Evolutionary conservation across 2,329 filamentous ascomycete genomes (phyloP), one percentile per base, ranked within the genome.

Genomic region (Pleurostoma richardsiae): DNA sequence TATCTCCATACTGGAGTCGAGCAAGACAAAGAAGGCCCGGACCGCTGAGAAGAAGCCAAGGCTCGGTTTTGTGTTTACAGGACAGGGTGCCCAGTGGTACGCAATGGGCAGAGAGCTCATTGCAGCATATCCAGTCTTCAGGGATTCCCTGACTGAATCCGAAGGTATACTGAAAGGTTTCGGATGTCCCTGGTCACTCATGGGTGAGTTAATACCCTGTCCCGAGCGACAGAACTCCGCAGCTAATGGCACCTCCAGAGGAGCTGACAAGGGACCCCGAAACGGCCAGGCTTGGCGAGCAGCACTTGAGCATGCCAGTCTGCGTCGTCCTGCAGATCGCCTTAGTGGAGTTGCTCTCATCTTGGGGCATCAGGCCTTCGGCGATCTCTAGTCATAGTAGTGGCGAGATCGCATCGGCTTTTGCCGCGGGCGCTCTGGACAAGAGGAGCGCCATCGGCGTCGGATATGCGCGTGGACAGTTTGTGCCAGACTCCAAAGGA

Each of bases 281-380:
- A 10, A 49, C 44, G 2, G 58, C 59, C 2, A 49, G 51, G 3
- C 39, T 66, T 5, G 49, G 59, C 40, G 55, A 61, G 4, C 52
- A 59, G 1, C 52, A 58, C 36, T 49, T 66, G 42, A 59, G 58
- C 30, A 46, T 49, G 47, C 47, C 49, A 3, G 28, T 62, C 2
- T 68, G 61, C 44, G 67, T 63, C 5, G 65, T 64, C 1, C 26
- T 71, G 1, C 68, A 70, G 47, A 50, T 70, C 8, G 62, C 46
- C 6, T 45, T 70, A 4, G 56, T 67, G 1, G 55, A 63, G 27
- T 48, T 65, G 1, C 53, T 68, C 30, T 28, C n/a, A 3, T 31
- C 33, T 10, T 52, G 49, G 39, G 54, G 54, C 31, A 49, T 59
- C 39, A 29, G 7, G 4, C 56, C 54, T 3, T 39, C 38, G 3